Evolutionary conservation across 805 yeast species (phyloP), one percentile per base, ranked within the genome.

Genomic region (Hanseniaspora valbyensis): DNA sequence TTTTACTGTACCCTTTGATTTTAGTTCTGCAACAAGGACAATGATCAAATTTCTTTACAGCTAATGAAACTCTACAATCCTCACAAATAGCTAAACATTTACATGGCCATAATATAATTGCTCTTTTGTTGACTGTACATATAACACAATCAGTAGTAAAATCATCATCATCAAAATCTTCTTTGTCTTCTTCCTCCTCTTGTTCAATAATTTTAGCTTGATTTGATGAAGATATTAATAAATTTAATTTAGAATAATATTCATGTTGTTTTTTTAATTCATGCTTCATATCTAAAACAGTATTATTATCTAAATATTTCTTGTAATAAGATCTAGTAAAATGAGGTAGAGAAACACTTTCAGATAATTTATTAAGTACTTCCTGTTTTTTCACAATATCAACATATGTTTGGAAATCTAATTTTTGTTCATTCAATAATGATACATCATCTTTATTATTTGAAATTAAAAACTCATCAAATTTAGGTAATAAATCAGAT

Each of bases 41-140:
- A 0, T 81, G 81, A 52, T 75, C 76, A 59, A 81, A 81, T 12
- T 83, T 83, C 54, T 88, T 74, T 30, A 80, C 67, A 7, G 85
- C 86, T 48, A 89, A 69, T 16, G 83, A 76, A 10, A 80, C 68
- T 16, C 96, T 72, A 60, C 96, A 89, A 24, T 76, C 73, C 55
- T 88, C 95, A 64, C 96, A 89, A 4, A 89, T 70, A 0, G 95
- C 88, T 51, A 89, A 76, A 63, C 96, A 89, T 57, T 78, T 76
- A 61, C 96, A 89, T 0, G 96, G 96, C 96, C 96, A 89, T 2
- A 90, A 69, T 8, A 89, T 79, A 38, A 89, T 76, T 52, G 81
- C 83, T 56, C 96, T 71, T 4, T 78, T 75, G 52, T 81, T 77
- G 4, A 73, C 71, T 57, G 83, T 90, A 62, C 96, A 89, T 2